A percentile compares a stretch with the other conserved stretches of the same genome.
These are phyloP conservation scores for Umbelopsis isabellina DNA, from an alignment of 192 early-diverging fungal species.

Conservation along the genomic window DNA sequence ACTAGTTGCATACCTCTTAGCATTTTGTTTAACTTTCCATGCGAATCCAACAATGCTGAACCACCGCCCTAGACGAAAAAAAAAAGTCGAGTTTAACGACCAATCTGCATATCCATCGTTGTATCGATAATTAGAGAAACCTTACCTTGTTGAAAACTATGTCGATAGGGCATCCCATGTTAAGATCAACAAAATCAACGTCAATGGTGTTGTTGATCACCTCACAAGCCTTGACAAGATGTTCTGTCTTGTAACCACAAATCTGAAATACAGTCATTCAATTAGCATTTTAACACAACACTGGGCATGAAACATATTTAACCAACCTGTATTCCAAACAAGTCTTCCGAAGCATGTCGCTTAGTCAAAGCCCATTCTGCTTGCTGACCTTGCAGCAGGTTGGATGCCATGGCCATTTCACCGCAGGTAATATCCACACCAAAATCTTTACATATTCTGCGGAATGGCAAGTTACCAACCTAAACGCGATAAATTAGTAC, in stretches of 20 bases:
- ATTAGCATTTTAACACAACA: background rate
- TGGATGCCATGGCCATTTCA: constrained; percentile 86
- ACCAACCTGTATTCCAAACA: constrained; percentile 87
- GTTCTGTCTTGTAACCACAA: constrained; percentile 63
- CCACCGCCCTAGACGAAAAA: constrained; percentile 68
- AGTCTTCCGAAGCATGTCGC: constrained; percentile 83
- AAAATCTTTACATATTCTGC: constrained; percentile 89
- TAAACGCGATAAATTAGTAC: background rate
- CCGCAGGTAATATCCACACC: constrained; percentile 97
- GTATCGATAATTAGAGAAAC: no score
- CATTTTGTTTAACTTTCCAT: constrained; percentile 73
- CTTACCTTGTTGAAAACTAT: constrained; percentile 68
- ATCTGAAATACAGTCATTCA: constrained; percentile 36
- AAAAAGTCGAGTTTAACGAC: background rate
- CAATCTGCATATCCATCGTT: no score
- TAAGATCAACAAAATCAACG: constrained; percentile 95
- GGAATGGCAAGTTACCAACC: constrained; percentile 95
- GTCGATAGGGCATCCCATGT: constrained; percentile 97
- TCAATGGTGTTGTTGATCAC: constrained; percentile 64
- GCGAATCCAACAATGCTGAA: constrained; percentile 74
- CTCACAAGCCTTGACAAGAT: constrained; percentile 68
- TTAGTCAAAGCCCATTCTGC: constrained; percentile 83
- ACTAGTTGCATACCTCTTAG: constrained; percentile 72
- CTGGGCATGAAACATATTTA: background rate
- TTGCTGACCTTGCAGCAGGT: constrained; percentile 68